phyloP scores from a whole-genome alignment of 2,329 filamentous ascomycete genomes.

The Canariomyces notabilis region DNA sequence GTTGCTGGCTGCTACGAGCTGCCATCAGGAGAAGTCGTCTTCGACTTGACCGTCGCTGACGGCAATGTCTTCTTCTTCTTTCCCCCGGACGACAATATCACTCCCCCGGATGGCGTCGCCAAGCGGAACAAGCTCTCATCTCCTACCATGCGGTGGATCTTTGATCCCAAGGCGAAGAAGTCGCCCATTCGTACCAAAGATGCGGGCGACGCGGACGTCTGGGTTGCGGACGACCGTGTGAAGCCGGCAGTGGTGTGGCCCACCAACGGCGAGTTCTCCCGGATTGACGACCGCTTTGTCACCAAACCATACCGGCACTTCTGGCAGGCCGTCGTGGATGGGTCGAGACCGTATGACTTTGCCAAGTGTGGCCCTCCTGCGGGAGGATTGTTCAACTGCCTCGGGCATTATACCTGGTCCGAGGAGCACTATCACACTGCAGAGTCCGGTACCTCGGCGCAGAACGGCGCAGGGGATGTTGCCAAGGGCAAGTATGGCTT shows the following conservation, averaged over 20 bases:
- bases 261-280: slow-evolving; percentile 46
- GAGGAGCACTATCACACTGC: slow-evolving; percentile 19
- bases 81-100: slow-evolving; percentile 32
- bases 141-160: slow-evolving; percentile 38
- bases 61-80: slow-evolving; percentile 45
- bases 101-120: slow-evolving; percentile 20
- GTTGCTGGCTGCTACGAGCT: slow-evolving; percentile 46
- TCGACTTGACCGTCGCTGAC: slow-evolving; percentile 40
- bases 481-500: slow-evolving; percentile 26
- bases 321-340: slow-evolving; percentile 40
- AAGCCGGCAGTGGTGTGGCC: slow-evolving; percentile 33
- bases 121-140: slow-evolving; percentile 34
- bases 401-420: slow-evolving; percentile 41
- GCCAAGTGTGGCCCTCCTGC: slow-evolving; percentile 39
- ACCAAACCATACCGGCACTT: slow-evolving; percentile 42
- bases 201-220: slow-evolving; percentile 13
- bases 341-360: slow-evolving; percentile 38
- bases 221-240: slow-evolving; percentile 32
- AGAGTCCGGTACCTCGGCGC: neutral
- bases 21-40: slow-evolving; percentile 39
- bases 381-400: slow-evolving; percentile 41
- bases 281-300: slow-evolving; percentile 44
- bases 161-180: slow-evolving; percentile 33
- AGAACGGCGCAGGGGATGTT: slow-evolving; percentile 15
- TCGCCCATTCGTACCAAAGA: slow-evolving; percentile 8